Base-by-base conservation (phyloP, 169 alveolate genomes). In the Blepharisma undulans region DNA sequence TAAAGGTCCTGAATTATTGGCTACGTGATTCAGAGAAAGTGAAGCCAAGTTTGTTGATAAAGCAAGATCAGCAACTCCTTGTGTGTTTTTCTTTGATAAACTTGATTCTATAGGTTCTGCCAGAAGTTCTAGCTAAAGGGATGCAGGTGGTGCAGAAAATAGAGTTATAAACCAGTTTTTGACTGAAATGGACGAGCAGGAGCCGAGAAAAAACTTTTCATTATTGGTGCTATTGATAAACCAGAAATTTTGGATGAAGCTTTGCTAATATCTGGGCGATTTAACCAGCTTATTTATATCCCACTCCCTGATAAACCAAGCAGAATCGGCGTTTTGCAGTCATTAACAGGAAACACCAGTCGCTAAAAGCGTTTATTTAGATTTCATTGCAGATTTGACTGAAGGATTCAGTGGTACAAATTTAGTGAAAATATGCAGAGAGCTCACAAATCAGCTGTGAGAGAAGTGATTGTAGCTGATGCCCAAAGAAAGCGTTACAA, bases 401-500 rank as follows among this genome's bases (percentile, higher is more conserved):
- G 99, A 99, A 22, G 99, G 99, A 48, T 99, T 99, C 97, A 98
- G 99, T 74, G 99, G 99, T n/a, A 99, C 99, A 16, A 99, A 99
- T 96, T 99, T 86, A 99, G 99, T 72, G 99, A 99, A 95, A 94
- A 99, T 91, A 98, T 99, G 93, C 99, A 99, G 92, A 97, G 99
- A 81, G 99, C 99, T 7, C 99, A 99, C 30, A 98, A 99, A 94
- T 99, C 99, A 22, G 99, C 99, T 16, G 99, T 99, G 87, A 98
- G 99, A 92, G 99, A 99, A 92, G 99, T 99, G 22, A 97, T 98
- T 85, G 97, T 95, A 87, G 95, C 94, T 32, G 98, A 96, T 66
- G 93, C 88, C 72, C 91, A 93, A 93, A 94, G 96, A 95, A 89
- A 76, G 32, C 93, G 93, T 71, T 84, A 36, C 77, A 21, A 88